Conservation (phyloP, 176 grass and related monocot species). For the Phoenix dactylifera region DNA sequence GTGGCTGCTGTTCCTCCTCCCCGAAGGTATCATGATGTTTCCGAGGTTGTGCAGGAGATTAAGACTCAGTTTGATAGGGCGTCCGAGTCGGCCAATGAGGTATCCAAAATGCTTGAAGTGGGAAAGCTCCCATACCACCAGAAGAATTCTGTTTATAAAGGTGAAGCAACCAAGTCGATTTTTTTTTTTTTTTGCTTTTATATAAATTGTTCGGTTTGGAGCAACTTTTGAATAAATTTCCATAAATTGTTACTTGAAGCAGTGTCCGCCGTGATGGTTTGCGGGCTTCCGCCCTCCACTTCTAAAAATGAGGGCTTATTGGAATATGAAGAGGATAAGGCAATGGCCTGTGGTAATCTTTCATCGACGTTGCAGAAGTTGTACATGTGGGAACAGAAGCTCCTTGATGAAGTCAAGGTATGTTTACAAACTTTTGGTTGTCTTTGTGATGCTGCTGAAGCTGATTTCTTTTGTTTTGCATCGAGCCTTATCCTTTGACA, state of each 20-base stretch:
- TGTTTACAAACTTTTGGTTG: constrained; percentile 1
- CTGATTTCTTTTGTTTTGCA: no score
- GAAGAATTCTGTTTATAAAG: constrained; percentile 77
- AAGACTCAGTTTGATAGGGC: constrained; percentile 68
- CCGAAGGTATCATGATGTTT: constrained; percentile 52
- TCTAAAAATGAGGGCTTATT: constrained; percentile 47
- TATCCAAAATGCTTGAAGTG: constrained; percentile 87
- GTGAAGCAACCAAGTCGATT: constrained; percentile 14
- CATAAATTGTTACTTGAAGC: constrained; percentile 8
- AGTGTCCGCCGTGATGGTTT: constrained; percentile 77
- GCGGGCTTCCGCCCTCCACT: constrained; percentile 37
- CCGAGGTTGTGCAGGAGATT: constrained; percentile 69
- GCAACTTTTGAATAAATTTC: background rate
- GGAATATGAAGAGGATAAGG: constrained; percentile 65
- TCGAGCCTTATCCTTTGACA: no score
- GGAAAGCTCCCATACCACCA: constrained; percentile 87
- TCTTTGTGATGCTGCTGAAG: no score
- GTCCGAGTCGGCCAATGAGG: constrained; percentile 55
- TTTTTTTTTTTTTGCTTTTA: background rate
- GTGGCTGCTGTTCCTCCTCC: constrained; percentile 2
- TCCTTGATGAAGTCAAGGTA: constrained; percentile 98
- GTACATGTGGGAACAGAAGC: constrained; percentile 96
- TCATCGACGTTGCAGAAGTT: constrained; percentile 92
- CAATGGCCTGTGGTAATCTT: constrained; percentile 67
- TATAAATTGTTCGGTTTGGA: background rate